Percentiles rank a stretch among this genome's conserved stretches.
Evolutionary conservation across 768 basidiomycete species (phyloP).

Genomic region (Suillus lakei): DNA sequence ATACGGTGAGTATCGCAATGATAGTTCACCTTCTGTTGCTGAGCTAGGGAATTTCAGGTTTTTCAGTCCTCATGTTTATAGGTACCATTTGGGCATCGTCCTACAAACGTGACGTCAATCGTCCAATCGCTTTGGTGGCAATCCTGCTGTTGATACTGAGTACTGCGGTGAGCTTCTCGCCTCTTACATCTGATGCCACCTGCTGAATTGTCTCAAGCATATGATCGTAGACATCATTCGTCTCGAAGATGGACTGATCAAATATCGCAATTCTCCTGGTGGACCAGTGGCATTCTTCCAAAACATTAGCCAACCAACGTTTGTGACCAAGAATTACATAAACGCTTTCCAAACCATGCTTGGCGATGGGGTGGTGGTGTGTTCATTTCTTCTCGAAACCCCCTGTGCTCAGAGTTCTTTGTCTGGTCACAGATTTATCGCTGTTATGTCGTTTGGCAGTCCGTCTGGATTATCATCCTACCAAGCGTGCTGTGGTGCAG

Average conservation of each 20-base stretch:
- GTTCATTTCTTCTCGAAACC: not conserved
- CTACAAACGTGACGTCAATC: constrained; percentile 13
- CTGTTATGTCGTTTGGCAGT: constrained; percentile 21
- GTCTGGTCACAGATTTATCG: constrained; percentile 18
- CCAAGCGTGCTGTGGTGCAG: constrained; percentile 11
- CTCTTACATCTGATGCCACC: not conserved
- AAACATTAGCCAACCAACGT: constrained; percentile 24
- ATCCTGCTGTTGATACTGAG: constrained; percentile 24
- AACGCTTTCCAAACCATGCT: constrained; percentile 18
- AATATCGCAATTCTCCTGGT: constrained; percentile 23
- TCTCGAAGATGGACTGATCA: constrained; percentile 26
- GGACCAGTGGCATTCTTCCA: constrained; percentile 30
- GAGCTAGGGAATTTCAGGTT: constrained; percentile 18
- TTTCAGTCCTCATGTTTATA: constrained; percentile 36
- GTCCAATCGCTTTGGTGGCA: constrained; percentile 19
- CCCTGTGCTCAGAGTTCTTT: not conserved
- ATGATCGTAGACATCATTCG: constrained; percentile 21
- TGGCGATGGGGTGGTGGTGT: constrained; percentile 16
- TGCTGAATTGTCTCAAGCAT: constrained; percentile 12
- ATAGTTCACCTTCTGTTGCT: not conserved
- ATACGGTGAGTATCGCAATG: constrained; percentile 21
- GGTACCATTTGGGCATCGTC: constrained; percentile 23
- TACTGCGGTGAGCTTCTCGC: constrained; percentile 21
- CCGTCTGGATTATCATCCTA: constrained; percentile 13
- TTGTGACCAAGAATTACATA: constrained; percentile 29